These are phyloP conservation scores for Thinopyrum elongatum DNA, from an alignment of 176 grass and related monocot species.

Conservation along the genomic window DNA sequence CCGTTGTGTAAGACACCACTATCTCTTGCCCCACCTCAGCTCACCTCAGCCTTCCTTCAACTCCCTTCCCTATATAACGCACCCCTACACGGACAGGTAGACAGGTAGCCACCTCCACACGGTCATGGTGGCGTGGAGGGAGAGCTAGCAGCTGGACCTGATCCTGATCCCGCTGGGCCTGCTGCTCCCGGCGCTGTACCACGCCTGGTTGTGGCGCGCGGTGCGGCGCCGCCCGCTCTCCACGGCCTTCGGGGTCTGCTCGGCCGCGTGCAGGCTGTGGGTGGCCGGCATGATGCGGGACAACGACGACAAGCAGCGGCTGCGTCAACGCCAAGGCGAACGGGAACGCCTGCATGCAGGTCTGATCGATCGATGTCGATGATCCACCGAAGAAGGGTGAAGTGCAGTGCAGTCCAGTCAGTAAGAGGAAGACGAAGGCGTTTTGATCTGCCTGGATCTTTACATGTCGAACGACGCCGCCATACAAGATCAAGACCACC, in stretches of 20 bases:
- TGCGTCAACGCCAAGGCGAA: slow-evolving; percentile 6
- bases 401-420: background rate
- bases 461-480: too few species aligned
- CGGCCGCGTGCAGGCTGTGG: slow-evolving; percentile 69
- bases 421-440: background rate
- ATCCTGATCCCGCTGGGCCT: slow-evolving; percentile 62
- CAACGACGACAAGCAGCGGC: slow-evolving; percentile 52
- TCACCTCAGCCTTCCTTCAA: too few species aligned
- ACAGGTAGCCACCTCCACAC: background rate
- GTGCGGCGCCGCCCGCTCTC: slow-evolving; percentile 49
- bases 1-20: slow-evolving; percentile 51
- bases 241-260: slow-evolving; percentile 71
- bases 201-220: slow-evolving; percentile 68
- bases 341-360: slow-evolving; percentile 10
- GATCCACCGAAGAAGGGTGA: background rate
- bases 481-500: too few species aligned
- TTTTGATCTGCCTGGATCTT: background rate
- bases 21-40: background rate
- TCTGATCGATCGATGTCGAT: background rate
- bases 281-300: slow-evolving; percentile 66
- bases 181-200: slow-evolving; percentile 67
- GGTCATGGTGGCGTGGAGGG: slow-evolving; percentile 81
- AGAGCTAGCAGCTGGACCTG: slow-evolving; percentile 70
- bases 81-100: background rate
- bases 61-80: slow-evolving; percentile 16